phyloP scores from a whole-genome alignment of 305 asterid species.

The Lippia alba region DNA sequence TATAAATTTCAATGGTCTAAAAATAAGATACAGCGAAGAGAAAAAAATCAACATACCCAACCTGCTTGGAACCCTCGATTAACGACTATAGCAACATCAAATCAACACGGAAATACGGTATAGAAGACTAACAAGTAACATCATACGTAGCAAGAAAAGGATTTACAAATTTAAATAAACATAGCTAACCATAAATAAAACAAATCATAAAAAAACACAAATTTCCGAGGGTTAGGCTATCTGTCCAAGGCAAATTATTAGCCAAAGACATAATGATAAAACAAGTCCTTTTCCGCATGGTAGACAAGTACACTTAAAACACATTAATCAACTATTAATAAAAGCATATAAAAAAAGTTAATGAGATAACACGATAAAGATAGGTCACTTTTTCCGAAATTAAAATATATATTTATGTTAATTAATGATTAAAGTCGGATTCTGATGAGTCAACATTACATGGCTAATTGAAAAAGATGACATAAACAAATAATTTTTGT shows the following conservation, averaged over 20 bases:
- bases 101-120: too few relatives aligned
- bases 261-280: constrained; percentile 23
- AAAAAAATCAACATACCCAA: too few relatives aligned
- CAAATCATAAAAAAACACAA: neutral
- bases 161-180: too few relatives aligned
- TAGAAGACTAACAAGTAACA: too few relatives aligned
- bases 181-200: neutral
- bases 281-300: constrained; percentile 13
- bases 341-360: neutral
- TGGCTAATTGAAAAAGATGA: constrained; percentile 38
- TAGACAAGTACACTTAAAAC: neutral
- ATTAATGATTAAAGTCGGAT: constrained; percentile 38
- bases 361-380: constrained; percentile 2
- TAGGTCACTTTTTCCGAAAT: neutral
- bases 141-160: too few relatives aligned
- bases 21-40: too few relatives aligned
- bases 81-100: too few relatives aligned
- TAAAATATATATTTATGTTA: too few relatives aligned
- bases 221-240: constrained; percentile 18
- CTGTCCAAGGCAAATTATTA: neutral
- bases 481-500: constrained; percentile 15
- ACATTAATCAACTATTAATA: neutral
- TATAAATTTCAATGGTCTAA: too few relatives aligned
- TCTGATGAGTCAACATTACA: constrained; percentile 66
- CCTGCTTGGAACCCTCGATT: too few relatives aligned